Evolutionary conservation across 2,329 filamentous ascomycete species (phyloP).

Genomic region (Colletotrichum theobromicola): DNA sequence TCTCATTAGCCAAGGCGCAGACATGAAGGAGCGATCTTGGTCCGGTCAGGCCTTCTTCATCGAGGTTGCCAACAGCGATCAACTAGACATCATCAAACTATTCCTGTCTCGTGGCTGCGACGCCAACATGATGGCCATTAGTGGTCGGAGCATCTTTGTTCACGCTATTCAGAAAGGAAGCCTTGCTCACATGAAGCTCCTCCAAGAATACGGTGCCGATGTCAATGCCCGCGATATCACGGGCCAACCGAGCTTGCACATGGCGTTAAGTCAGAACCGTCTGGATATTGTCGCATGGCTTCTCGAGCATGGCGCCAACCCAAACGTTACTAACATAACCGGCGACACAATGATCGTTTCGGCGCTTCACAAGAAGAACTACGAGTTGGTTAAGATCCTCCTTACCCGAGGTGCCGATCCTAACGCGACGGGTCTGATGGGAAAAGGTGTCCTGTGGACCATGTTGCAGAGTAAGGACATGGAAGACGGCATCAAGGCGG

Average conservation of each 20-base stretch:
- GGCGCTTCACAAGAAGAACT: conserved; percentile 32
- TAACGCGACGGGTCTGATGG: conserved; percentile 13
- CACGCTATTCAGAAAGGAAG: conserved; percentile 29
- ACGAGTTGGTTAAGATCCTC: conserved; percentile 19
- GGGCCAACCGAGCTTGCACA: conserved; percentile 27
- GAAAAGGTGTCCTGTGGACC: conserved; percentile 8
- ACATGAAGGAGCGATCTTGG: conserved; percentile 17
- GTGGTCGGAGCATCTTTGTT: conserved; percentile 32
- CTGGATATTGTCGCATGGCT: conserved; percentile 38
- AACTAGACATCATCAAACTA: conserved; percentile 21
- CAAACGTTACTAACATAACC: conserved; percentile 30
- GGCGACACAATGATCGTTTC: conserved; percentile 38
- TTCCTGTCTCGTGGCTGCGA: conserved; percentile 41
- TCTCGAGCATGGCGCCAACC: conserved; percentile 37
- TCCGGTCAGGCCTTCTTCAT: conserved; percentile 17
- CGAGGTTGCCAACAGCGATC: conserved; percentile 15
- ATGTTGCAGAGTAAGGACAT: conserved; percentile 10
- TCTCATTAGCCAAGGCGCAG: conserved; percentile 21
- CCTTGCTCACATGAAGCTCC: conserved; percentile 12
- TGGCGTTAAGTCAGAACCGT: conserved; percentile 28
- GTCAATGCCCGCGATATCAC: conserved; percentile 30
- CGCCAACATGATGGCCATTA: conserved; percentile 30
- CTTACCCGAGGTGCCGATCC: conserved; percentile 25
- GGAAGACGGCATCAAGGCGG: conserved; percentile 3
- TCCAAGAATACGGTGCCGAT: conserved; percentile 25